Conservation (phyloP, 2,329 filamentous ascomycete genomes). For the Zasmidium cellare region DNA sequence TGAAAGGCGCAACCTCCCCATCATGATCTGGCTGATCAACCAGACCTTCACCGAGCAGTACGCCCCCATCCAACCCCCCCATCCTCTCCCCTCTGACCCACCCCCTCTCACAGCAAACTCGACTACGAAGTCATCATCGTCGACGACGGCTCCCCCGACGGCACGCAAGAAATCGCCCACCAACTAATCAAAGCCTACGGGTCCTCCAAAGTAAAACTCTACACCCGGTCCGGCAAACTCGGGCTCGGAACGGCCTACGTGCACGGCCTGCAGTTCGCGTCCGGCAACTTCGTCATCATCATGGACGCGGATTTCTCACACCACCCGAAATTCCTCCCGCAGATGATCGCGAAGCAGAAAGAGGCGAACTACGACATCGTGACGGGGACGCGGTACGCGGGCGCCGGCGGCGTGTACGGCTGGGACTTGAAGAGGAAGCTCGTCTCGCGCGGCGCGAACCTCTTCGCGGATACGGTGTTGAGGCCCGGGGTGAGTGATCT, state of each 20-base stretch:
- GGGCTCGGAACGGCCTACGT: constrained; percentile 97
- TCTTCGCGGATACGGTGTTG: constrained; percentile 93
- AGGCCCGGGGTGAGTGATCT: constrained; percentile 92
- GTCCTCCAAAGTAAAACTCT: constrained; percentile 66
- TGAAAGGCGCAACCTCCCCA: constrained; percentile 93
- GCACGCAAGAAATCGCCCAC: constrained; percentile 84
- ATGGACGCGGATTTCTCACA: constrained; percentile 99
- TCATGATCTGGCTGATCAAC: constrained; percentile 92
- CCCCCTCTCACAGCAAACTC: constrained; percentile 63
- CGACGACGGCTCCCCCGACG: constrained; percentile 96
- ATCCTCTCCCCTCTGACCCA: background rate
- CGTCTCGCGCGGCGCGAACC: constrained; percentile 82
- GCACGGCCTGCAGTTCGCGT: constrained; percentile 85
- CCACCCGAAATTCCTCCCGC: constrained; percentile 97
- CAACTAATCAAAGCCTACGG: constrained; percentile 87
- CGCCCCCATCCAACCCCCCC: constrained; percentile 28
- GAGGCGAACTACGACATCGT: constrained; percentile 88
- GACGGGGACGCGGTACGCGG: constrained; percentile 91
- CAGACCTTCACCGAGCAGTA: constrained; percentile 88
- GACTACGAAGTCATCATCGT: constrained; percentile 98
- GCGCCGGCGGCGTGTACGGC: constrained; percentile 81
- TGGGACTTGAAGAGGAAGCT: constrained; percentile 86
- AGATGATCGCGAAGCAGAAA: constrained; percentile 84
- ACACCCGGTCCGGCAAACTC: constrained; percentile 89
- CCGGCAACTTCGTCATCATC: constrained; percentile 96